Evolutionary conservation across 78 protist species (phyloP).

Genomic region (Dictyostelium discoideum): DNA sequence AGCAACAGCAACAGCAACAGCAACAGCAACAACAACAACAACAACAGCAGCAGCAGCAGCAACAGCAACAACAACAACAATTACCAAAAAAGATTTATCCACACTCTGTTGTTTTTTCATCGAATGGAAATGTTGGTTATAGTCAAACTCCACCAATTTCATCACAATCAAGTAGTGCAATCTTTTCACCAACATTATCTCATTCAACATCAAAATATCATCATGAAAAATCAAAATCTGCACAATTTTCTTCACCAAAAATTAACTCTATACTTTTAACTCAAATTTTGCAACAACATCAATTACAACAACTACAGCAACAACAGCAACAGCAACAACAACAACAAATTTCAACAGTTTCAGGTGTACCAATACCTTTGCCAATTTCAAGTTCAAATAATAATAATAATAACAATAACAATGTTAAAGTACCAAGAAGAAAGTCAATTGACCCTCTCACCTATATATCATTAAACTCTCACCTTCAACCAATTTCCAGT

Average conservation of each 20-base stretch:
- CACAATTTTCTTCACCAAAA: not conserved
- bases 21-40: not conserved
- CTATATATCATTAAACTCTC: not conserved
- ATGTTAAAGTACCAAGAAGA: constrained; percentile 24
- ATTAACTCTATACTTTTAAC: not conserved
- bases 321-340: constrained; percentile 1
- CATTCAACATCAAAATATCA: not conserved
- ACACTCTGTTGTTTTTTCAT: not conserved
- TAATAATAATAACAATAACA: not conserved
- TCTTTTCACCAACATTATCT: not conserved
- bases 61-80: not conserved
- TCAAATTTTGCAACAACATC: constrained; percentile 26
- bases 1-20: not conserved
- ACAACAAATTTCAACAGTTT: not conserved
- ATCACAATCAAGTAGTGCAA: not conserved
- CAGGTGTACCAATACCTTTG: not conserved
- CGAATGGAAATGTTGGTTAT: constrained; percentile 6
- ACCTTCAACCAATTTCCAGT: not conserved
- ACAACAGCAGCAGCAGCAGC: not conserved
- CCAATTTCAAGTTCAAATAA: not conserved
- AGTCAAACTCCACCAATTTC: not conserved
- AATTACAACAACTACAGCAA: constrained; percentile 1
- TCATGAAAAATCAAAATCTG: constrained; percentile 15
- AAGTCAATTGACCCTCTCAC: constrained; percentile 61
- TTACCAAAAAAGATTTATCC: not conserved